Evolutionary conservation across 2,329 filamentous ascomycete species (phyloP).

Genomic region (Cladosporium sp.): DNA sequence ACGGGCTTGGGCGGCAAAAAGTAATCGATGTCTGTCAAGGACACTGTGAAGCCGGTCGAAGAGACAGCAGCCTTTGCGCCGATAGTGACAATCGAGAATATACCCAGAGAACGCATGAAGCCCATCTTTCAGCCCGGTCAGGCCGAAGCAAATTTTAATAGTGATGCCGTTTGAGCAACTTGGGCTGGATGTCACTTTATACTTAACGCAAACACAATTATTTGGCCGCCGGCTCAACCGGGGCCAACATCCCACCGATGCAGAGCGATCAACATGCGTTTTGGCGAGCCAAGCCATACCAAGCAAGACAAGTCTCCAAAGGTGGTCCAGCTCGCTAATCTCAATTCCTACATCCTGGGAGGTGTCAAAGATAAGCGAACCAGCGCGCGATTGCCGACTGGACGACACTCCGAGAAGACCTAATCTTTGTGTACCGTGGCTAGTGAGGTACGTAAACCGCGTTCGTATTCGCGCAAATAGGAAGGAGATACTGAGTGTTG

Average conservation of each 20-base stretch:
- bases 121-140: background rate
- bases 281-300: background rate
- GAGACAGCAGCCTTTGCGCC: background rate
- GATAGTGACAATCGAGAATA: background rate
- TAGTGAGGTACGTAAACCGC: background rate
- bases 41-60: conserved; percentile 3
- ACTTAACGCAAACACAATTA: background rate
- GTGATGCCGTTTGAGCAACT: background rate
- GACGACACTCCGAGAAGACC: background rate
- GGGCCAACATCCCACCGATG: background rate
- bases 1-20: conserved; percentile 6
- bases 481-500: background rate
- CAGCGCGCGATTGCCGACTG: background rate
- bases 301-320: background rate
- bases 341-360: background rate
- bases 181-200: background rate
- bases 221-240: background rate
- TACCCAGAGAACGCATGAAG: background rate
- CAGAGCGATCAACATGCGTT: background rate
- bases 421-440: background rate
- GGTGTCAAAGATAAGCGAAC: conserved; percentile 2
- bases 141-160: background rate
- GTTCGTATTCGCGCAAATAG: background rate
- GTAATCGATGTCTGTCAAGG: background rate
- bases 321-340: background rate